phyloP scores from a whole-genome alignment of 1,139 yeast genomes.

The Geotrichum candidum region DNA sequence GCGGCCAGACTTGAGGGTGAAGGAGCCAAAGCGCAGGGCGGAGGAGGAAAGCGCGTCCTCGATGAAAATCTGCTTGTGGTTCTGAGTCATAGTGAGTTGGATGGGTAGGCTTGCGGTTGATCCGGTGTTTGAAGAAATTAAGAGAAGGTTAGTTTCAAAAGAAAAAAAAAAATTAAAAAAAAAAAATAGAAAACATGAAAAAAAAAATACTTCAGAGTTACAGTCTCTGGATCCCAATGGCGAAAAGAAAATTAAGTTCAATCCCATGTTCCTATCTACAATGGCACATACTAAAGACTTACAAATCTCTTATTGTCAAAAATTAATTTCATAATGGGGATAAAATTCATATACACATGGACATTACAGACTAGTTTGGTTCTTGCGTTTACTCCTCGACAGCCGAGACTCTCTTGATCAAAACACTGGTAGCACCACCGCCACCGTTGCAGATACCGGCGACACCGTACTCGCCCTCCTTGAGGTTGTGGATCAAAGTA shows the following conservation, averaged over 20 bases:
- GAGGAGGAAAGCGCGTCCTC: constrained; percentile 74
- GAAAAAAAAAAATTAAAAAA: no score
- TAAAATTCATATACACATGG: background rate
- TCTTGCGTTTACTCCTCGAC: constrained; percentile 14
- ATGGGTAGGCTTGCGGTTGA: background rate
- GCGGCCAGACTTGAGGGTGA: constrained; percentile 88
- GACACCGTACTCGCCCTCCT: constrained; percentile 83
- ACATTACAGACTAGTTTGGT: background rate
- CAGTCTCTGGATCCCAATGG: no score
- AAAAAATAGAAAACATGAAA: no score
- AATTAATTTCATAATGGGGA: background rate
- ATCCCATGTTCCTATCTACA: background rate
- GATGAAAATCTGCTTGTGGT: constrained; percentile 61
- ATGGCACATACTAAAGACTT: background rate
- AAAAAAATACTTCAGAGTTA: no score
- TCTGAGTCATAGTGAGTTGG: constrained; percentile 18
- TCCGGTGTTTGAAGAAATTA: background rate
- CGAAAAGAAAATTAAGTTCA: no score
- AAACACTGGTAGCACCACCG: constrained; percentile 85
- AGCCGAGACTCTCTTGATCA: constrained; percentile 47
- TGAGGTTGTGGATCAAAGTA: constrained; percentile 65
- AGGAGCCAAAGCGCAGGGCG: constrained; percentile 81
- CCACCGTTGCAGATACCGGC: constrained; percentile 98
- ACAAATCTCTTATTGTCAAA: no score
- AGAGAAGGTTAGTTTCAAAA: background rate